Percentiles rank a stretch among this genome's conserved stretches.
Conservation (phyloP, 768 basidiomycete genomes). For the Harrya chromipes region DNA sequence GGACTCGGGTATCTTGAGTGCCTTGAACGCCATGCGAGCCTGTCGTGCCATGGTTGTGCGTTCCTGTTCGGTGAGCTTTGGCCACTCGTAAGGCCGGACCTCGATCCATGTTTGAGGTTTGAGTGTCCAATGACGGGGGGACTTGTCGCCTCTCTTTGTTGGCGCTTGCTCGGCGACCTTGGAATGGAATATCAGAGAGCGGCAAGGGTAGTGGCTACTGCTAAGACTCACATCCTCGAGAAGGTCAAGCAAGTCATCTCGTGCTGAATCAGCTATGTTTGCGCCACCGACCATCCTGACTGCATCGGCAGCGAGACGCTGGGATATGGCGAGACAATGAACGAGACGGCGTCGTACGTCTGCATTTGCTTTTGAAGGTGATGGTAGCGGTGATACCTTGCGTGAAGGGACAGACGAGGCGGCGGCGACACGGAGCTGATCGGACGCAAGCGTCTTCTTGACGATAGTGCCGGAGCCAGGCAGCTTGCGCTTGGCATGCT, state of each 20-base stretch:
- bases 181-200: background rate
- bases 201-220: background rate
- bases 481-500: constrained; percentile 43
- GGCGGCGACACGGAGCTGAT: constrained; percentile 29
- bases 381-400: constrained; percentile 29
- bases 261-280: constrained; percentile 32
- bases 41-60: constrained; percentile 48
- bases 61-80: constrained; percentile 45
- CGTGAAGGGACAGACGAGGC: constrained; percentile 29
- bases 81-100: constrained; percentile 66
- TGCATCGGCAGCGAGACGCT: constrained; percentile 40
- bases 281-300: constrained; percentile 45
- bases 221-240: constrained; percentile 46
- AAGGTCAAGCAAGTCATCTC: constrained; percentile 44
- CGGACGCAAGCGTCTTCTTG: constrained; percentile 28
- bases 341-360: constrained; percentile 44
- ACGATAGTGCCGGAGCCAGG: constrained; percentile 27
- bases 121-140: constrained; percentile 48
- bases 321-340: constrained; percentile 47
- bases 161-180: constrained; percentile 50
- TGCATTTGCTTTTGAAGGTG: constrained; percentile 14
- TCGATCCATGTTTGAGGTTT: constrained; percentile 61
- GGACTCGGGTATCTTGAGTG: constrained; percentile 52
- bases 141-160: constrained; percentile 35
- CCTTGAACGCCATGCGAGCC: constrained; percentile 47